Conservation (phyloP, 441 rosid genomes). For the Aquilaria agallochum region DNA sequence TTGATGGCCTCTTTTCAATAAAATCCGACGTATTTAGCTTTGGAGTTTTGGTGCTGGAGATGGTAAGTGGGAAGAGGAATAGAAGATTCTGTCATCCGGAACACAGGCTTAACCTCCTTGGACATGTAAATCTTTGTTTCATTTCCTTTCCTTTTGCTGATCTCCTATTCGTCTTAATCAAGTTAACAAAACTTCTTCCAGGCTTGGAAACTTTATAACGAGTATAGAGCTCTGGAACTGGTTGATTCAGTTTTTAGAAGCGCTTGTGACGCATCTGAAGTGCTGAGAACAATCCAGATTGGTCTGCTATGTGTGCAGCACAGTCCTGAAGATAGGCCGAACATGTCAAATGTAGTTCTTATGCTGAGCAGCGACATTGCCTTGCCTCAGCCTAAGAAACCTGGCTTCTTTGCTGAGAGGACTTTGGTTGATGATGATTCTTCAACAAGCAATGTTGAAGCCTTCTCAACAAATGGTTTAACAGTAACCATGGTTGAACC, state of each 20-base stretch:
- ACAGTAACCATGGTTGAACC: too few species aligned
- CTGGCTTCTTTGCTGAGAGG: slow-evolving; percentile 4
- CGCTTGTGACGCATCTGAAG: slow-evolving; percentile 9
- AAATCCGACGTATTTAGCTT: slow-evolving; percentile 32
- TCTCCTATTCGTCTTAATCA: neutral
- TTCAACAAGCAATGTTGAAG: too few species aligned
- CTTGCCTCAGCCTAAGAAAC: slow-evolving; percentile 9
- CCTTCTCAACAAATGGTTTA: too few species aligned
- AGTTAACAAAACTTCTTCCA: neutral
- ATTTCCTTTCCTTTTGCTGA: neutral
- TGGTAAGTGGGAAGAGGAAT: slow-evolving; percentile 26
- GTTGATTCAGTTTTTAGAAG: slow-evolving; percentile 13
- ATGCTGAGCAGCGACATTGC: slow-evolving; percentile 9
- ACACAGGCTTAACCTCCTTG: slow-evolving; percentile 29
- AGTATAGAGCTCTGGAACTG: slow-evolving; percentile 9
- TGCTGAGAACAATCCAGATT: slow-evolving; percentile 9
- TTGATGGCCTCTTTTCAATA: slow-evolving; percentile 20
- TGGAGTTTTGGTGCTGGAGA: slow-evolving; percentile 26
- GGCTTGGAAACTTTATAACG: slow-evolving; percentile 23
- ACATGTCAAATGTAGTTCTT: slow-evolving; percentile 9
- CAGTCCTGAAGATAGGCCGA: slow-evolving; percentile 10
- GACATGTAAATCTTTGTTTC: slow-evolving; percentile 22
- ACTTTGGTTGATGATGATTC: too few species aligned
- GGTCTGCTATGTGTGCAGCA: slow-evolving; percentile 18
- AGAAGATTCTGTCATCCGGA: slow-evolving; percentile 21